Conservation (phyloP, 768 basidiomycete species). For the Pisolithus orientalis region DNA sequence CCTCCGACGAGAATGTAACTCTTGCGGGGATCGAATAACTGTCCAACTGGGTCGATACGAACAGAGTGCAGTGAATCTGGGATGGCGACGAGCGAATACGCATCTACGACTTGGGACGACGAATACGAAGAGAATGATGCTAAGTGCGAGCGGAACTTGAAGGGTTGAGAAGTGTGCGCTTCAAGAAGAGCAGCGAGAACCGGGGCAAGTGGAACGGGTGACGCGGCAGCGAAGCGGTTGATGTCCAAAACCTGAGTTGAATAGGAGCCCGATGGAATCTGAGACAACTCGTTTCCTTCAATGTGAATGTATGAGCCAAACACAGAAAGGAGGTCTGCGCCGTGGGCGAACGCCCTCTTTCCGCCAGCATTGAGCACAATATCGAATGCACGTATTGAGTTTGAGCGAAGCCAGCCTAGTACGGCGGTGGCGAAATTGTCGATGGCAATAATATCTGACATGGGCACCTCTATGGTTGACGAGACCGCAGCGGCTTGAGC, state of each 20-base stretch:
- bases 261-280: conserved; percentile 14
- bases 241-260: conserved; percentile 17
- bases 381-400: conserved; percentile 13
- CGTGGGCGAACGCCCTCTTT: conserved; percentile 10
- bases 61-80: conserved; percentile 4
- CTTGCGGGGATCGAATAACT: conserved; percentile 26
- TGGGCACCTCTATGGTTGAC: conserved; percentile 4
- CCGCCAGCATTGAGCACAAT: conserved; percentile 20
- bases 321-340: conserved; percentile 14
- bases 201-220: conserved; percentile 14
- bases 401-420: conserved; percentile 10
- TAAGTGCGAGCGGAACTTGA: background rate
- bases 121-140: conserved; percentile 10
- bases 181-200: conserved; percentile 13
- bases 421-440: conserved; percentile 7
- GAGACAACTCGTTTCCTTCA: conserved; percentile 9
- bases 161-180: conserved; percentile 12
- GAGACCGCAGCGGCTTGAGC: conserved; percentile 13
- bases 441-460: conserved; percentile 7
- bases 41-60: conserved; percentile 19
- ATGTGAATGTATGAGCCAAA: conserved; percentile 22
- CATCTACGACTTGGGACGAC: background rate
- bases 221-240: conserved; percentile 14
- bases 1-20: conserved; percentile 21
- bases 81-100: conserved; percentile 13